phyloP scores from a whole-genome alignment of 257 asterid species.

The Rubia yunnanensis region DNA sequence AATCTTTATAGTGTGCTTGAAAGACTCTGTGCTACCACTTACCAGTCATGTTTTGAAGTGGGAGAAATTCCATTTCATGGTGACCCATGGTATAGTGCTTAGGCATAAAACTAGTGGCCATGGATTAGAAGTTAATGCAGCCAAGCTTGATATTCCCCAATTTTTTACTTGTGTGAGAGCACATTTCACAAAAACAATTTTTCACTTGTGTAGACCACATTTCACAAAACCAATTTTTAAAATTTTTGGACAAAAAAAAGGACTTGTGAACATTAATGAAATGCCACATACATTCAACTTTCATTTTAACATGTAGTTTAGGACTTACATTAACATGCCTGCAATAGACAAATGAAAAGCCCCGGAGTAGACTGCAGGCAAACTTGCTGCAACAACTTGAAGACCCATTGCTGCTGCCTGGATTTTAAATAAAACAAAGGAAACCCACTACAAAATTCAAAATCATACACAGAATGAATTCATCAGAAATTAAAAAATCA shows the following conservation, averaged over 20 bases:
- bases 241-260: too few relatives aligned
- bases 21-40: too few relatives aligned
- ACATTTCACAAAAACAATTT: not conserved
- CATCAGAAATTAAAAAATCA: not conserved
- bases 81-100: not conserved
- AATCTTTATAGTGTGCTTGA: too few relatives aligned
- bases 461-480: not conserved
- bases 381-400: conserved; percentile 67
- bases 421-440: conserved; percentile 8
- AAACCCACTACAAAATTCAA: not conserved
- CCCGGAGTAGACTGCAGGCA: conserved; percentile 30
- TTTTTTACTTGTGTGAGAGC: not conserved
- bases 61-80: not conserved
- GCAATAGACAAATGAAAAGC: conserved; percentile 50
- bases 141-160: not conserved
- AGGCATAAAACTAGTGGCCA: not conserved
- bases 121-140: not conserved
- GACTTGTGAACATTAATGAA: not conserved
- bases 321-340: conserved; percentile 82
- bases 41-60: too few relatives aligned
- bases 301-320: not conserved
- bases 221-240: not conserved
- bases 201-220: not conserved
- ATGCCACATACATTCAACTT: not conserved
- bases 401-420: conserved; percentile 74